A percentile compares a stretch with the other conserved stretches of the same genome.
Conservation (phyloP, 441 rosid species). For the Viola pubescens region DNA sequence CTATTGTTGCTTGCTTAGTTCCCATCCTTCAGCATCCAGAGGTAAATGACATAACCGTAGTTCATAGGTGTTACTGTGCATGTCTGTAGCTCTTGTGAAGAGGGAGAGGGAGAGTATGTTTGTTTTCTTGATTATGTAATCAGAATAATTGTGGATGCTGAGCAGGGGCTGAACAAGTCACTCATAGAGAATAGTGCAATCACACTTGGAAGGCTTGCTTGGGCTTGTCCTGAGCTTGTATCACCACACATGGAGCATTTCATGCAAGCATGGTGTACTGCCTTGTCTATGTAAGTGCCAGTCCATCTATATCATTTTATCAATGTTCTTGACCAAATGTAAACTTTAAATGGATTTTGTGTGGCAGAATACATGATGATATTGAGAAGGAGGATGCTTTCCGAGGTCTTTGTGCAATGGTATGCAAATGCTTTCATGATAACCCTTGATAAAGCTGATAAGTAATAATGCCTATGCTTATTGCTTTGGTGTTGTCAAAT, state of each 20-base stretch:
- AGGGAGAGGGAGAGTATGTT: neutral
- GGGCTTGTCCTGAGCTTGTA: conserved; percentile 95
- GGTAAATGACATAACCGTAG: conserved; percentile 33
- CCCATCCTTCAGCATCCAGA: conserved; percentile 77
- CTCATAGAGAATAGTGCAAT: conserved; percentile 92
- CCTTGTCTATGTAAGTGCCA: conserved; percentile 49
- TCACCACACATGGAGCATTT: conserved; percentile 94
- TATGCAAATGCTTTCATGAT: conserved; percentile 25
- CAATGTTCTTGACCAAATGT: neutral
- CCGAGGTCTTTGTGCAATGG: conserved; percentile 96
- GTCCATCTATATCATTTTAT: conserved; percentile 7
- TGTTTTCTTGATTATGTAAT: conserved; percentile 7
- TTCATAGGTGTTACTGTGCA: neutral
- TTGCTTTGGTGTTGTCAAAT: conserved; percentile 6
- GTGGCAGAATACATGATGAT: conserved; percentile 87
- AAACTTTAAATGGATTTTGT: conserved; percentile 11
- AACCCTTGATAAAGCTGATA: neutral
- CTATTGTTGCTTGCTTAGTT: conserved; percentile 65
- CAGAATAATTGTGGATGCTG: conserved; percentile 16
- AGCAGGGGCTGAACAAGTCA: conserved; percentile 79
- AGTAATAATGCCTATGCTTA: no score
- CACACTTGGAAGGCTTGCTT: conserved; percentile 94
- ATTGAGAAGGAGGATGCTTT: conserved; percentile 97
- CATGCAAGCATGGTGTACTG: conserved; percentile 85
- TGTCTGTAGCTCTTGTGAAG: neutral